A percentile compares a stretch with the other conserved stretches of the same genome.
phyloP scores from a whole-genome alignment of 768 basidiomycete genomes.

The Calocybe cyanea region DNA sequence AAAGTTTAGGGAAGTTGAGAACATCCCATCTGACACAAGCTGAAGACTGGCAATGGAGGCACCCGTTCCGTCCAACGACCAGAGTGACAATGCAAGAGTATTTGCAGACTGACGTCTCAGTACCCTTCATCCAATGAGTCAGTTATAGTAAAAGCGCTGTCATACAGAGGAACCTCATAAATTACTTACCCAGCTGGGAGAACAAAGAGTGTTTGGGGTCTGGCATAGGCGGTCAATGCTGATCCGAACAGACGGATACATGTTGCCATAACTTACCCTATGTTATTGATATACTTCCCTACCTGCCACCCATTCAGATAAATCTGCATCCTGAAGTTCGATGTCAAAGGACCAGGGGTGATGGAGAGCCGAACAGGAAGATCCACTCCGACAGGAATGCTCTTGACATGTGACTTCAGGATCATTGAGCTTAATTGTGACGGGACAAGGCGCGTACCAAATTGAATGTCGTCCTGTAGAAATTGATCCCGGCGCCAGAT shows the following conservation, averaged over 20 bases:
- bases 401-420: conserved; percentile 17
- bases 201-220: conserved; percentile 47
- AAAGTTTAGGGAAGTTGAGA: conserved; percentile 35
- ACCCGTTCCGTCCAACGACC: conserved; percentile 42
- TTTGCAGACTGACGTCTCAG: conserved; percentile 38
- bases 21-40: conserved; percentile 42
- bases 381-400: conserved; percentile 36
- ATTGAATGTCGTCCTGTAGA: conserved; percentile 39
- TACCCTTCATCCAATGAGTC: conserved; percentile 26
- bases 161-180: no score
- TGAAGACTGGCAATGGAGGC: conserved; percentile 38
- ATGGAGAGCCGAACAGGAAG: conserved; percentile 43
- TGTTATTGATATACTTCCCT: conserved; percentile 51
- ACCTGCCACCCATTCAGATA: conserved; percentile 52
- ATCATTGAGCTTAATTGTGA: neutral
- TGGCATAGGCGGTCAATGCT: conserved; percentile 1
- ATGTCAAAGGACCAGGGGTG: conserved; percentile 37
- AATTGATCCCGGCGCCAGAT: conserved; percentile 37
- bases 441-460: conserved; percentile 23
- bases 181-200: conserved; percentile 44
- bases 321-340: conserved; percentile 47
- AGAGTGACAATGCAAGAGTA: conserved; percentile 44
- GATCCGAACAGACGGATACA: neutral
- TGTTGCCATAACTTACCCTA: conserved; percentile 30
- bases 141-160: no score